phyloP scores from a whole-genome alignment of 2,329 filamentous ascomycete species.

The Drechslerella stenobrocha region DNA sequence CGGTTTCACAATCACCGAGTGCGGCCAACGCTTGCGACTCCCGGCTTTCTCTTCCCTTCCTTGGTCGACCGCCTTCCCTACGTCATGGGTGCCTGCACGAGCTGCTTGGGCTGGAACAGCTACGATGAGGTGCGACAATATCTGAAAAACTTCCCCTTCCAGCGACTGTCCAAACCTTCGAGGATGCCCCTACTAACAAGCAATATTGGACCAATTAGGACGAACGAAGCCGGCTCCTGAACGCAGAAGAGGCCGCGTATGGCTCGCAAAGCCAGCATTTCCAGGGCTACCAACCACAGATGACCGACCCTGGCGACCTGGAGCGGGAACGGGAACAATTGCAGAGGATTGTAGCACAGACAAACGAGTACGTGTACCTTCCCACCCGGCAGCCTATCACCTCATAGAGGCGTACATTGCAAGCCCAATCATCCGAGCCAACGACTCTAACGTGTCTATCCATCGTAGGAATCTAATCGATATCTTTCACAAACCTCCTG shows the following conservation, averaged over 20 bases:
- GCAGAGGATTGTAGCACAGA: slow-evolving; percentile 47
- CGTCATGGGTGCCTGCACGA: slow-evolving; percentile 54
- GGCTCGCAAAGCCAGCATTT: slow-evolving; percentile 48
- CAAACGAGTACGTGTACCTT: slow-evolving; percentile 44
- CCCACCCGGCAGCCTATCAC: slow-evolving; percentile 30
- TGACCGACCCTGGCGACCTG: slow-evolving; percentile 48
- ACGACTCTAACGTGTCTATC: slow-evolving; percentile 1
- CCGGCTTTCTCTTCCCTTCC: slow-evolving; percentile 7
- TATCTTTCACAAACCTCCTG: slow-evolving; percentile 42
- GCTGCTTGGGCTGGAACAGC: slow-evolving; percentile 45
- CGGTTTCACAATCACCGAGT: slow-evolving; percentile 27
- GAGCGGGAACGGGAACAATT: slow-evolving; percentile 48
- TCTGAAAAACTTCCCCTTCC: slow-evolving; percentile 1
- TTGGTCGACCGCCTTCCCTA: slow-evolving; percentile 17
- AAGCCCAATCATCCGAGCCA: slow-evolving; percentile 2
- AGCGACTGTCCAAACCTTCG: slow-evolving; percentile 4
- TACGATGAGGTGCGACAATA: slow-evolving; percentile 44
- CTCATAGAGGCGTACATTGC: background rate
- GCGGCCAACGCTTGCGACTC: slow-evolving; percentile 7
- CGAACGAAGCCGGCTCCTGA: slow-evolving; percentile 45
- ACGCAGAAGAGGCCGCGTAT: slow-evolving; percentile 40
- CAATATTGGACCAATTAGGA: slow-evolving; percentile 30
- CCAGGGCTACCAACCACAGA: slow-evolving; percentile 45
- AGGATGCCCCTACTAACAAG: slow-evolving; percentile 19
- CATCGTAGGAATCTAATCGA: slow-evolving; percentile 42